phyloP scores from a whole-genome alignment of 176 grass and related monocot species.

The Zizania latifolia region DNA sequence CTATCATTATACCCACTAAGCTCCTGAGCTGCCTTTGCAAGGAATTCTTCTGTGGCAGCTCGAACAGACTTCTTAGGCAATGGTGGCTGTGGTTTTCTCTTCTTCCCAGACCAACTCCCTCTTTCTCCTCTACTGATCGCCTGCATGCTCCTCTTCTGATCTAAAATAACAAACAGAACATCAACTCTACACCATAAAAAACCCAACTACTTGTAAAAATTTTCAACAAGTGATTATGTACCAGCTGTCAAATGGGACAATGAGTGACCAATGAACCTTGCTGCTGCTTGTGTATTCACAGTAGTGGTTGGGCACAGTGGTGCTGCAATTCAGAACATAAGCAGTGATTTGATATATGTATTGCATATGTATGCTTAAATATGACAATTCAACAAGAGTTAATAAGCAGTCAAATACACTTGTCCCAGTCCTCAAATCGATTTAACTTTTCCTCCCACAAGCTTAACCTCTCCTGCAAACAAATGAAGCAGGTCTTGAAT shows the following conservation, averaged over 20 bases:
- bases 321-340: conserved; percentile 49
- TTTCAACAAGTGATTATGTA: conserved; percentile 21
- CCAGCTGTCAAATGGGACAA: conserved; percentile 70
- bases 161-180: conserved; percentile 45
- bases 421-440: conserved; percentile 64
- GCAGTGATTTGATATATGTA: neutral
- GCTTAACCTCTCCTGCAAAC: conserved; percentile 74
- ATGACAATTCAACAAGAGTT: neutral
- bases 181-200: conserved; percentile 17
- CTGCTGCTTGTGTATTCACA: conserved; percentile 72
- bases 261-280: conserved; percentile 75
- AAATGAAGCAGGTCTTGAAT: conserved; percentile 1
- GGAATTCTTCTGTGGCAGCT: conserved; percentile 78
- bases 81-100: conserved; percentile 54
- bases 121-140: conserved; percentile 65
- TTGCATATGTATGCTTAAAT: neutral
- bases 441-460: conserved; percentile 79
- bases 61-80: conserved; percentile 47
- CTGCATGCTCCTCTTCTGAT: conserved; percentile 66
- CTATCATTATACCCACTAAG: conserved; percentile 47
- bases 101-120: conserved; percentile 51
- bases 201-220: neutral
- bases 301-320: conserved; percentile 64
- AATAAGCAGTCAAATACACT: conserved; percentile 41
- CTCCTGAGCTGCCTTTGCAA: conserved; percentile 76